Evolutionary conservation across 768 basidiomycete genomes (phyloP).

Genomic region (Boletus fagicola): DNA sequence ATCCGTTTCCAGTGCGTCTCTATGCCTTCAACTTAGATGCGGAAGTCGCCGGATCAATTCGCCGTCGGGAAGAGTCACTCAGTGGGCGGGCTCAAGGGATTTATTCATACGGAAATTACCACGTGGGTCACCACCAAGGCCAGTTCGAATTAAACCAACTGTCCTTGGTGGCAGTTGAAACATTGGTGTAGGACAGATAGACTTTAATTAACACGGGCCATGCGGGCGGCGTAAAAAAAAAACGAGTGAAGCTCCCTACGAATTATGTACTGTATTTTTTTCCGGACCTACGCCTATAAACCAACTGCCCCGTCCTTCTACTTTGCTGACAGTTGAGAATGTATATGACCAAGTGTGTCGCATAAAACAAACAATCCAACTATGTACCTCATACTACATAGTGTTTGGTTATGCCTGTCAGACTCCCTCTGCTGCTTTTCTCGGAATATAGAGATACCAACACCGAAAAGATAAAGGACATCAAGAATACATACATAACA

Average conservation of each 20-base stretch:
- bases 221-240: no score
- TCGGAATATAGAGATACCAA: constrained; percentile 5
- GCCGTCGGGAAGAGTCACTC: not conserved
- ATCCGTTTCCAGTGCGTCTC: constrained; percentile 2
- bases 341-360: not conserved
- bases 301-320: no score
- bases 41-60: constrained; percentile 2
- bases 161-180: no score
- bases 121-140: not conserved
- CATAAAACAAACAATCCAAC: not conserved
- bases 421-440: not conserved
- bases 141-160: not conserved
- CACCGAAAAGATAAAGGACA: constrained; percentile 8
- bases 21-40: not conserved
- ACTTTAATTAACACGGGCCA: no score
- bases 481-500: constrained; percentile 22
- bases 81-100: no score
- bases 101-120: not conserved
- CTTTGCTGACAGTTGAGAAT: not conserved
- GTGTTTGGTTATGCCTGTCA: not conserved
- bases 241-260: no score
- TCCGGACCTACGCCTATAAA: no score
- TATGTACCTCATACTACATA: not conserved
- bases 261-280: no score
- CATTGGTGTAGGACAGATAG: no score